Percentiles rank a stretch among this genome's conserved stretches.
phyloP scores from a whole-genome alignment of 1,284 basidiomycete species.

The Cryptococcus sp. region DNA sequence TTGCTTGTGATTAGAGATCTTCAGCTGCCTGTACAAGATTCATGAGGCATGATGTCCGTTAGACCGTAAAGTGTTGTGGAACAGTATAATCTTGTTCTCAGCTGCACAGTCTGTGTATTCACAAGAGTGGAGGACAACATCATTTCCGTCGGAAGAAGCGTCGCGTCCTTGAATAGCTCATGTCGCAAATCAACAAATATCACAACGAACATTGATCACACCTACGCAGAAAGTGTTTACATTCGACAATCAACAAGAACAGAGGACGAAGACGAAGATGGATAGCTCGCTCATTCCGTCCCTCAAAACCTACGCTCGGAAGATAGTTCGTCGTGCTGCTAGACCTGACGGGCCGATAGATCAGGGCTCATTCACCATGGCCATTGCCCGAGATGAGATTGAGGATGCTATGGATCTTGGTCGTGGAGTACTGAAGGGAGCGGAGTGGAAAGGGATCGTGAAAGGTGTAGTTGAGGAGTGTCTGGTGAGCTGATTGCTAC shows the following conservation, averaged over 20 bases:
- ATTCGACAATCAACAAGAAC: neutral
- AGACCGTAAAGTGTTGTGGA: no score
- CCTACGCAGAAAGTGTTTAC: neutral
- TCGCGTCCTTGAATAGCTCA: no score
- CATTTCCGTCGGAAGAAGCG: no score
- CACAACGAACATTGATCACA: no score
- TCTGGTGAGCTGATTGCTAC: slow-evolving; percentile 30
- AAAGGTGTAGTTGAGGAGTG: slow-evolving; percentile 49
- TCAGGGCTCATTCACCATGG: slow-evolving; percentile 35
- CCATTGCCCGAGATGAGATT: slow-evolving; percentile 24
- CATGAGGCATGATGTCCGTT: no score
- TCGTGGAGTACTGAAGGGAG: slow-evolving; percentile 22
- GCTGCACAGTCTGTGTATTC: no score
- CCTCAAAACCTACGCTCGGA: slow-evolving; percentile 5
- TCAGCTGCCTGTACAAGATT: no score
- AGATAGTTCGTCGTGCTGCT: slow-evolving; percentile 26
- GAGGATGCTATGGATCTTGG: slow-evolving; percentile 30
- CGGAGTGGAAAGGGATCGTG: slow-evolving; percentile 42
- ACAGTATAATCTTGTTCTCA: no score
- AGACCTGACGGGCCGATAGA: slow-evolving; percentile 34
- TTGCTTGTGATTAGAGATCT: neutral
- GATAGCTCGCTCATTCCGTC: slow-evolving; percentile 17
- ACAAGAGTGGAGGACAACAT: no score
- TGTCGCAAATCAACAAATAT: no score
- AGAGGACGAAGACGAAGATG: slow-evolving; percentile 18